A percentile compares a stretch with the other conserved stretches of the same genome.
These are phyloP conservation scores for Lasiosphaeris hirsuta DNA, from an alignment of 495 filamentous ascomycete species.

Conservation along the genomic window DNA sequence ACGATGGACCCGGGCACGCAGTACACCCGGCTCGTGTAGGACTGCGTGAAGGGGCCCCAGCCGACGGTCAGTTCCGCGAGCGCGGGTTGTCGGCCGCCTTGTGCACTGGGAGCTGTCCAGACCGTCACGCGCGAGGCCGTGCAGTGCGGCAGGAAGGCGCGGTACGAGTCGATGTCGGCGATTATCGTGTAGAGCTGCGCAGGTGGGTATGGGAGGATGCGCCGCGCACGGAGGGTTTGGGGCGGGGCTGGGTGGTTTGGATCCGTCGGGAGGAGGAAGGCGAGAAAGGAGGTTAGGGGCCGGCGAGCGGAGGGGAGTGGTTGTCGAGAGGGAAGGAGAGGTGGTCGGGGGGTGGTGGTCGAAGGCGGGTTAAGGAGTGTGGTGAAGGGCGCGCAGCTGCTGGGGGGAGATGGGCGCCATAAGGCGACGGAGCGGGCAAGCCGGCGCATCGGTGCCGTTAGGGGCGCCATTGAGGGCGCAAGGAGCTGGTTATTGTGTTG, in stretches of 20 bases:
- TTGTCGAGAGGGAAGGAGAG: not conserved
- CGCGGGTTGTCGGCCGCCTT: slow-evolving; percentile 50
- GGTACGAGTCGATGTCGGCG: slow-evolving; percentile 79
- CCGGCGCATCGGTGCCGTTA: not conserved
- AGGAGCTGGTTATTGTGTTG: too few relatives aligned
- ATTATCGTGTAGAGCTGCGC: slow-evolving; percentile 72
- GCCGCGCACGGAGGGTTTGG: slow-evolving; percentile 61
- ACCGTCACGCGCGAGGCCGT: slow-evolving; percentile 63
- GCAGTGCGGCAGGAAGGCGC: slow-evolving; percentile 83
- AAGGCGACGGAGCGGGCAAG: not conserved
- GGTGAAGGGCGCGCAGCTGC: not conserved
- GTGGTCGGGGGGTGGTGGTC: not conserved
- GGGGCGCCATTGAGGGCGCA: not conserved
- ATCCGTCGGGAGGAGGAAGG: slow-evolving; percentile 16
- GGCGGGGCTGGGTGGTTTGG: slow-evolving; percentile 2
- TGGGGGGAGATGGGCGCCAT: not conserved
- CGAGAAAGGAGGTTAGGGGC: slow-evolving; percentile 15
- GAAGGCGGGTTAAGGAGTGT: not conserved
- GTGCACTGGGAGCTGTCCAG: slow-evolving; percentile 37
- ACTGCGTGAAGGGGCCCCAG: slow-evolving; percentile 77
- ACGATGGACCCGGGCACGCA: slow-evolving; percentile 66
- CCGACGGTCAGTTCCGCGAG: slow-evolving; percentile 79
- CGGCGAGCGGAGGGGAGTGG: not conserved
- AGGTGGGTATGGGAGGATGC: slow-evolving; percentile 76
- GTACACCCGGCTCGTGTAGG: slow-evolving; percentile 70